These are phyloP conservation scores for Pseudogymnoascus pannorum DNA, from an alignment of 2,329 filamentous ascomycete species.

Conservation along the genomic window DNA sequence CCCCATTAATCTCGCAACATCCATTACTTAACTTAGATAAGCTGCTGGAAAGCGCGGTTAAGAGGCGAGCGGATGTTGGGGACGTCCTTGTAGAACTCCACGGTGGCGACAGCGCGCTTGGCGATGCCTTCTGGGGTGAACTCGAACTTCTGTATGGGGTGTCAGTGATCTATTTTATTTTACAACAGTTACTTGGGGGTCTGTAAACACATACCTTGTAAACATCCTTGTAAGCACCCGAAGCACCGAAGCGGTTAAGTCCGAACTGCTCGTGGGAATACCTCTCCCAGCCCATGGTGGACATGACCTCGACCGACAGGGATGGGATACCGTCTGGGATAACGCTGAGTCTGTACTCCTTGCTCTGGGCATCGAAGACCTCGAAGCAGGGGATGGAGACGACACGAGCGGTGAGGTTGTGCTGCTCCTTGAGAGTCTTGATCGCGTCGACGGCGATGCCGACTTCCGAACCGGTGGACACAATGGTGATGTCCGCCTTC, in stretches of 20 bases:
- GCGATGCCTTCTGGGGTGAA: constrained; percentile 95
- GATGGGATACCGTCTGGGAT: constrained; percentile 91
- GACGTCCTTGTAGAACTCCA: constrained; percentile 96
- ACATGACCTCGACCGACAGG: constrained; percentile 92
- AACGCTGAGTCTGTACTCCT: constrained; percentile 90
- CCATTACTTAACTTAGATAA: constrained; percentile 57
- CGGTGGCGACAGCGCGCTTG: constrained; percentile 86
- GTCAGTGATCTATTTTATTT: constrained; percentile 31
- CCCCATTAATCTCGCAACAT: not conserved
- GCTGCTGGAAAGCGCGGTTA: constrained; percentile 96
- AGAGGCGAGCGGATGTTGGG: constrained; percentile 87
- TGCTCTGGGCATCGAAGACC: constrained; percentile 87
- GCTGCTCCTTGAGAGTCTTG: constrained; percentile 83
- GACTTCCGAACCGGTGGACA: constrained; percentile 95
- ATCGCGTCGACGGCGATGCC: constrained; percentile 86
- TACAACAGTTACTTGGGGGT: not conserved
- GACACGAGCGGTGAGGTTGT: constrained; percentile 79
- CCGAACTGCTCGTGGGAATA: constrained; percentile 99
- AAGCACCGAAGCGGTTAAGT: constrained; percentile 97
- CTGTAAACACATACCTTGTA: constrained; percentile 63
- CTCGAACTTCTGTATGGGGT: constrained; percentile 76
- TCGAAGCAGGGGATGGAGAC: constrained; percentile 96
- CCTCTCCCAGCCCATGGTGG: constrained; percentile 96
- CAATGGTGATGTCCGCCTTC: constrained; percentile 78
- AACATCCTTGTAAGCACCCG: constrained; percentile 93